Conservation (phyloP, 805 yeast genomes). For the Starmerella stigmatis region DNA sequence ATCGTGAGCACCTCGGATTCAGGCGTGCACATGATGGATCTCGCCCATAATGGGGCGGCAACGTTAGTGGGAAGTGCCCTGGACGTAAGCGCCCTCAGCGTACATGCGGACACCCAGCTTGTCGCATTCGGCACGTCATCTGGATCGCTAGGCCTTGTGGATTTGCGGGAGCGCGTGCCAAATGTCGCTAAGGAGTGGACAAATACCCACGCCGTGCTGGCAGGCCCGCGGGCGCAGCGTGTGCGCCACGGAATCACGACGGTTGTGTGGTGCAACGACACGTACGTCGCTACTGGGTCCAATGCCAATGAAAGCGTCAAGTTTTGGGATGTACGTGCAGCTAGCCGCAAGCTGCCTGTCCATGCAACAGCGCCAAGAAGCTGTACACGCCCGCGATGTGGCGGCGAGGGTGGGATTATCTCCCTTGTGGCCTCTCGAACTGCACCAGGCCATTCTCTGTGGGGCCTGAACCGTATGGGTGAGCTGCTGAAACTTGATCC, state of each 20-base stretch:
- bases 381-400: not conserved
- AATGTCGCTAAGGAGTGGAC: not conserved
- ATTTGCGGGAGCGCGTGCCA: conserved; percentile 6
- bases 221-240: conserved; percentile 9
- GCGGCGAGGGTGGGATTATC: not conserved
- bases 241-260: conserved; percentile 18
- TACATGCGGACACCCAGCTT: not conserved
- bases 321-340: conserved; percentile 27
- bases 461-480: conserved; percentile 22
- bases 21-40: not conserved
- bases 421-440: not conserved
- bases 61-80: not conserved
- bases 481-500: conserved; percentile 13
- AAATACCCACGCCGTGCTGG: conserved; percentile 7
- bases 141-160: conserved; percentile 10
- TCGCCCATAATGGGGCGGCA: not conserved
- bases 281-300: conserved; percentile 19
- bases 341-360: conserved; percentile 9
- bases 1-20: not conserved
- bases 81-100: not conserved
- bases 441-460: conserved; percentile 13
- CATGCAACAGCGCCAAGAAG: conserved; percentile 1
- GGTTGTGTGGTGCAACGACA: conserved; percentile 22
- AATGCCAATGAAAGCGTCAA: conserved; percentile 20
- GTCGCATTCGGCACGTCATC: conserved; percentile 10